Evolutionary conservation across 2,329 filamentous ascomycete species (phyloP).

Genomic region (Ustulina deusta): DNA sequence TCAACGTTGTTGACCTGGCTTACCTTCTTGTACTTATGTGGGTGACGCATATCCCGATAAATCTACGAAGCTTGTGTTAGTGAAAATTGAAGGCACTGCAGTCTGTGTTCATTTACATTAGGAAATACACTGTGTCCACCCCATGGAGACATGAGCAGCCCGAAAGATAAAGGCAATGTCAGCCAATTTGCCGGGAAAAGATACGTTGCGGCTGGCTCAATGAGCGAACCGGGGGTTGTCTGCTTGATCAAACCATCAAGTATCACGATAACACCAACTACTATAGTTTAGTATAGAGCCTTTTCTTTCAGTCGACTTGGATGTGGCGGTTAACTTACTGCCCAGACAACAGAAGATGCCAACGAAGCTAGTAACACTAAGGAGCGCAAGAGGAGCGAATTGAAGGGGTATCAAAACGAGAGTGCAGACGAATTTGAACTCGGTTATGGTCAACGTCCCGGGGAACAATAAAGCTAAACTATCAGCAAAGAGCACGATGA

Average conservation of each 20-base stretch:
- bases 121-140: conserved; percentile 79
- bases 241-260: conserved; percentile 89
- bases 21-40: conserved; percentile 75
- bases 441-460: conserved; percentile 69
- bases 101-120: conserved; percentile 63
- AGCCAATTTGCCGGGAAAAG: conserved; percentile 88
- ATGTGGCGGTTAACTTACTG: conserved; percentile 69
- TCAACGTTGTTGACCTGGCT: neutral
- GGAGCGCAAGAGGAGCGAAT: conserved; percentile 82
- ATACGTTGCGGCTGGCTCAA: conserved; percentile 82
- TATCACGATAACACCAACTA: conserved; percentile 86
- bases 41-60: conserved; percentile 75
- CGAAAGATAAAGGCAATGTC: conserved; percentile 87
- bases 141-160: conserved; percentile 84
- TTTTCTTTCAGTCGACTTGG: conserved; percentile 9
- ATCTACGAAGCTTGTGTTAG: conserved; percentile 56
- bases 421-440: conserved; percentile 90
- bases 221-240: conserved; percentile 82
- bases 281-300: conserved; percentile 20
- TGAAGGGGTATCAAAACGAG: conserved; percentile 82
- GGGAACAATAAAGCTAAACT: conserved; percentile 84
- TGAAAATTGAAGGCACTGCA: neutral
- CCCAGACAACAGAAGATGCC: conserved; percentile 91
- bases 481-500: conserved; percentile 76
- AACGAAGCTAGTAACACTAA: conserved; percentile 91